Percentiles rank a stretch among this genome's conserved stretches.
phyloP scores from a whole-genome alignment of 495 filamentous ascomycete species.

The Hypoxylon perforatum region DNA sequence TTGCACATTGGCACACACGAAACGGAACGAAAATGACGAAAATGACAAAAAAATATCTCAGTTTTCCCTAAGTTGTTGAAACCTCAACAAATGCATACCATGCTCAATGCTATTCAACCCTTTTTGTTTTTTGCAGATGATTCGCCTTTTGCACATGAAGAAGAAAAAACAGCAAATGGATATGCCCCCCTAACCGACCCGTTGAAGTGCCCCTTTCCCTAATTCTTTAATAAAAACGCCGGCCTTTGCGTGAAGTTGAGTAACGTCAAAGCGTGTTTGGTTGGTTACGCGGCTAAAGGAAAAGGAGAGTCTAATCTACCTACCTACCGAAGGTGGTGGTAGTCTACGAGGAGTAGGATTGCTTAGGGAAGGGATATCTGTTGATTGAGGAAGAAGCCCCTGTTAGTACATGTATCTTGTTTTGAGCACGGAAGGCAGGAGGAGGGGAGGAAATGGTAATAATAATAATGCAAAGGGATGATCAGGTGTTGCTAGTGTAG shows the following conservation, averaged over 20 bases:
- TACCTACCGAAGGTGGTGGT: slow-evolving; percentile 26
- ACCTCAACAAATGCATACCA: slow-evolving; percentile 38
- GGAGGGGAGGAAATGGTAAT: too few species aligned
- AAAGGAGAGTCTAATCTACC: slow-evolving; percentile 3
- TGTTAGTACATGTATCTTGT: slow-evolving; percentile 6
- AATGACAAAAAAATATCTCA: background rate
- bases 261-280: slow-evolving; percentile 48
- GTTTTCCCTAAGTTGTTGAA: slow-evolving; percentile 46
- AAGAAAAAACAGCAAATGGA: slow-evolving; percentile 3
- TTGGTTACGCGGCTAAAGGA: slow-evolving; percentile 11
- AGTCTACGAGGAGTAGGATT: slow-evolving; percentile 68
- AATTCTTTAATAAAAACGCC: slow-evolving; percentile 36
- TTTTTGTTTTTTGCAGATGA: slow-evolving; percentile 19
- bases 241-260: slow-evolving; percentile 51
- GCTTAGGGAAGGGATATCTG: slow-evolving; percentile 86
- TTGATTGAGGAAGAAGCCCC: slow-evolving; percentile 6
- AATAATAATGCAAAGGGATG: too few species aligned
- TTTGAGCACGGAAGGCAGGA: too few species aligned
- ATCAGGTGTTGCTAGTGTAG: too few species aligned
- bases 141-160: slow-evolving; percentile 7
- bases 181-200: background rate
- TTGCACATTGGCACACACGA: too few species aligned
- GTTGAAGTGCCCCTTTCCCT: background rate
- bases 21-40: background rate
- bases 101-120: background rate